Evolutionary conservation across 176 grass and related monocot species (phyloP).

Genomic region (Cenchrus purpureus): DNA sequence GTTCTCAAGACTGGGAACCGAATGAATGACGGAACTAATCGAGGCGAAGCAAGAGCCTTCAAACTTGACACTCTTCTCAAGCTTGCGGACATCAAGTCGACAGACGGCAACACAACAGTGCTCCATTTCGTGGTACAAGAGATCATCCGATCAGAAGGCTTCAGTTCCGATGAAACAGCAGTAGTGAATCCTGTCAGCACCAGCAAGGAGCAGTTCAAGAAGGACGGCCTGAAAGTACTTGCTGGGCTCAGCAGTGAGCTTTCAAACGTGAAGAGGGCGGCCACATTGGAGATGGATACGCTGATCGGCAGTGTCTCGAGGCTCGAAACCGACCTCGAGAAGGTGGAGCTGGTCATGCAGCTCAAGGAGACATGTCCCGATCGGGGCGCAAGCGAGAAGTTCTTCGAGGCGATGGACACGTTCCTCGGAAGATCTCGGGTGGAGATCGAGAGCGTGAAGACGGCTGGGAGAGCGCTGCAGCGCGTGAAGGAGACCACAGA

Average conservation of each 20-base stretch:
- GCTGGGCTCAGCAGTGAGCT: conserved; percentile 70
- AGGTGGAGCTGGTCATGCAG: conserved; percentile 60
- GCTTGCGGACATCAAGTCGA: conserved; percentile 68
- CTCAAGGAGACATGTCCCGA: conserved; percentile 50
- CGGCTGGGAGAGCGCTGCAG: conserved; percentile 32
- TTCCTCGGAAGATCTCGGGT: conserved; percentile 50
- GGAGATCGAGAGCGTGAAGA: conserved; percentile 52
- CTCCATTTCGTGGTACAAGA: conserved; percentile 85
- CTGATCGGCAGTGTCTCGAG: conserved; percentile 46
- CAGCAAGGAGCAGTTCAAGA: conserved; percentile 73
- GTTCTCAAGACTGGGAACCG: conserved; percentile 67
- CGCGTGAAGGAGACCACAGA: conserved; percentile 65
- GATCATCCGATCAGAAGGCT: conserved; percentile 68
- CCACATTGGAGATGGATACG: conserved; percentile 61
- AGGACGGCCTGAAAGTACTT: conserved; percentile 55
- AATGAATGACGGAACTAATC: conserved; percentile 61
- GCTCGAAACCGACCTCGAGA: conserved; percentile 59
- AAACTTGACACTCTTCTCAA: conserved; percentile 74
- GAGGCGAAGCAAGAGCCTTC: conserved; percentile 56
- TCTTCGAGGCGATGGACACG: conserved; percentile 54
- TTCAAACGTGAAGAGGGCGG: conserved; percentile 75
- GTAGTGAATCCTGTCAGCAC: conserved; percentile 31
- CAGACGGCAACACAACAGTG: conserved; percentile 66
- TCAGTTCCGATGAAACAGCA: conserved; percentile 38
- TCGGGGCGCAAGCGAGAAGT: conserved; percentile 41